Base-by-base conservation (phyloP, 139 green algal species). In the Chlorella sp. region DNA sequence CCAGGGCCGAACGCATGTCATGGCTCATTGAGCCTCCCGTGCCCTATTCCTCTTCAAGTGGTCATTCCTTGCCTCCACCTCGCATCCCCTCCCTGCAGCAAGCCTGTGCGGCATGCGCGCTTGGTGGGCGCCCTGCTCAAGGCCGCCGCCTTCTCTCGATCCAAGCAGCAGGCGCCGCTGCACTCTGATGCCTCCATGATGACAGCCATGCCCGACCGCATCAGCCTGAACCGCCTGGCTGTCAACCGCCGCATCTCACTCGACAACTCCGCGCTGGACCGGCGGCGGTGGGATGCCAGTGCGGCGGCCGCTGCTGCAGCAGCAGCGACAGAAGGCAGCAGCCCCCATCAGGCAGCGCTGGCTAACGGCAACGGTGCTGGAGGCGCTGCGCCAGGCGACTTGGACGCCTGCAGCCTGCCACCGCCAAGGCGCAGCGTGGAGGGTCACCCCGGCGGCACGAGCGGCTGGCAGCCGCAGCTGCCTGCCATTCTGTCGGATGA, bases 221-320 rank as follows among this genome's bases (percentile, higher is more conserved):
- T 62, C 23, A 51, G 36, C 30, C 76, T 82, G 25, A 82, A 82
- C 76, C 60, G 56, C 18, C 36, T 83, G 18, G 74, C 73, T 3
- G 55, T 68, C 51, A 60, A 69, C 15, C 85, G 87, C 28, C 89
- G 91, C 74, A 92, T 83, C 75, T 88, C 78, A 64, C 80, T 94
- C 41, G 91, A 94, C 84, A 94, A 94, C 81, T 83, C 44, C 1
- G 87, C 70, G 21, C 80, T 93, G 41, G 87, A 91, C 57, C 55
- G 83, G 34, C 80, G 79, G 65, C 63, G 64, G 30, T 85, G 74
- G 44, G 56, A 85, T 36, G 26, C 39, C n/a, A n/a, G n/a, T n/a
- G n/a, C n/a, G n/a, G n/a, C 26, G 18, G 36, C 68, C 68, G 13
- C 17, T 74, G 21, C 68, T 25, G 21, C 3, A 2, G 20, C 68